phyloP scores from a whole-genome alignment of 2,329 filamentous ascomycete species.

The Plenodomus lindquistii region DNA sequence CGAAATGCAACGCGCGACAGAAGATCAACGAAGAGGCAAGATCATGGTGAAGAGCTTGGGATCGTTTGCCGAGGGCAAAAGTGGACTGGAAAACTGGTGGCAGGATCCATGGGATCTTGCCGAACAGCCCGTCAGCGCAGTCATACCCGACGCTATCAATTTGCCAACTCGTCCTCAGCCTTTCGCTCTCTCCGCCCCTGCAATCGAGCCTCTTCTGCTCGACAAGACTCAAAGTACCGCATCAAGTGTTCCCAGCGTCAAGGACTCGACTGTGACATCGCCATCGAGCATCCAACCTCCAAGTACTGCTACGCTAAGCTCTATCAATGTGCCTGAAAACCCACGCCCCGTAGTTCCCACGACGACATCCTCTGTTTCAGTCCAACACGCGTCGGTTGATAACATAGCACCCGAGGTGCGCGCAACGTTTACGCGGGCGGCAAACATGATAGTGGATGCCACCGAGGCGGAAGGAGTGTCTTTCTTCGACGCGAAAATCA shows the following conservation, averaged over 20 bases:
- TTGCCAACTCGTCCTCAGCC: slow-evolving; percentile 25
- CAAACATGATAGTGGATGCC: slow-evolving; percentile 45
- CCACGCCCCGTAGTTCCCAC: slow-evolving; percentile 17
- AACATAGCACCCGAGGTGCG: slow-evolving; percentile 37
- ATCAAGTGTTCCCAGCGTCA: slow-evolving; percentile 23
- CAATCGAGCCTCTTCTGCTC: slow-evolving; percentile 19
- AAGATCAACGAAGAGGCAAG: slow-evolving; percentile 57
- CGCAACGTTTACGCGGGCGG: slow-evolving; percentile 40
- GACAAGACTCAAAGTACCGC: slow-evolving; percentile 22
- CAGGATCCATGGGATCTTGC: slow-evolving; percentile 33
- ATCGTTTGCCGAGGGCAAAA: slow-evolving; percentile 44
- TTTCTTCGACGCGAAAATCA: slow-evolving; percentile 46
- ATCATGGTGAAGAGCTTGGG: slow-evolving; percentile 55
- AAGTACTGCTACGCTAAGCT: slow-evolving; percentile 26
- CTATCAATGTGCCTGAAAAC: slow-evolving; percentile 24
- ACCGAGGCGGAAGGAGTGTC: slow-evolving; percentile 43
- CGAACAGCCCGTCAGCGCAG: slow-evolving; percentile 15
- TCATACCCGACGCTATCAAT: slow-evolving; percentile 12
- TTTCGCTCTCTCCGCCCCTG: slow-evolving; percentile 13
- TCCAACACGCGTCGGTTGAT: slow-evolving; percentile 24
- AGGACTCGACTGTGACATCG: slow-evolving; percentile 20
- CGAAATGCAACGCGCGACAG: slow-evolving; percentile 58
- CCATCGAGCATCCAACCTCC: slow-evolving; percentile 20
- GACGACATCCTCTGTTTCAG: slow-evolving; percentile 30
- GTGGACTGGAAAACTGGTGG: slow-evolving; percentile 39